Evolutionary conservation across 2,329 filamentous ascomycete genomes (phyloP).

Genomic region (Stemphylium beticola): DNA sequence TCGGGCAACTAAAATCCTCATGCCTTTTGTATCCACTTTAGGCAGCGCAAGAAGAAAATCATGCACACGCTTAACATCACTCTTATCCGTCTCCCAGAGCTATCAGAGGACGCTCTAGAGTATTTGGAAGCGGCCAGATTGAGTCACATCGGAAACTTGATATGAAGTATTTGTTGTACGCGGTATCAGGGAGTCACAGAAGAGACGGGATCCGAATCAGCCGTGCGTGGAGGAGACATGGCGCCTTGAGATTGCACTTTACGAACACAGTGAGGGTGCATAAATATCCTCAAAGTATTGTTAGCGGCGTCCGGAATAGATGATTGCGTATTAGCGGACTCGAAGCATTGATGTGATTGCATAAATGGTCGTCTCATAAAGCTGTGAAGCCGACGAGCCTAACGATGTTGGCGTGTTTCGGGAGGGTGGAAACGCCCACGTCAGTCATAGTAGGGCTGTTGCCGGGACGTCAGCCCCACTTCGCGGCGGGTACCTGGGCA

Average conservation of each 20-base stretch:
- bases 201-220: background rate
- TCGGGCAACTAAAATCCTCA: too few relatives aligned
- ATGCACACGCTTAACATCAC: too few relatives aligned
- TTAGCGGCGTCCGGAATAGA: background rate
- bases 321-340: too few relatives aligned
- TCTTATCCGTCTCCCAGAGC: too few relatives aligned
- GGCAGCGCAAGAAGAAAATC: too few relatives aligned
- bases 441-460: constrained; percentile 14
- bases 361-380: background rate
- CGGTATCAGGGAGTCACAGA: too few relatives aligned
- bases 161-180: background rate
- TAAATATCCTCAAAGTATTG: background rate
- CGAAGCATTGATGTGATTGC: too few relatives aligned
- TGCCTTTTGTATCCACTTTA: too few relatives aligned
- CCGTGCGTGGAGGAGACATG: background rate
- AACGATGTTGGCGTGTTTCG: constrained; percentile 7
- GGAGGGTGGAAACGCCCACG: constrained; percentile 10
- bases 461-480: constrained; percentile 15
- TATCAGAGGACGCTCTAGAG: background rate
- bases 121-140: constrained; percentile 1
- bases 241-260: background rate
- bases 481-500: constrained; percentile 11
- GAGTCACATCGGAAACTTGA: constrained; percentile 3
- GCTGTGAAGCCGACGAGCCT: background rate
- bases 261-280: too few relatives aligned